Percentiles rank a stretch among this genome's conserved stretches.
Conservation (phyloP, 352 stramenopile genomes). For the Phytopythium ostracodes region DNA sequence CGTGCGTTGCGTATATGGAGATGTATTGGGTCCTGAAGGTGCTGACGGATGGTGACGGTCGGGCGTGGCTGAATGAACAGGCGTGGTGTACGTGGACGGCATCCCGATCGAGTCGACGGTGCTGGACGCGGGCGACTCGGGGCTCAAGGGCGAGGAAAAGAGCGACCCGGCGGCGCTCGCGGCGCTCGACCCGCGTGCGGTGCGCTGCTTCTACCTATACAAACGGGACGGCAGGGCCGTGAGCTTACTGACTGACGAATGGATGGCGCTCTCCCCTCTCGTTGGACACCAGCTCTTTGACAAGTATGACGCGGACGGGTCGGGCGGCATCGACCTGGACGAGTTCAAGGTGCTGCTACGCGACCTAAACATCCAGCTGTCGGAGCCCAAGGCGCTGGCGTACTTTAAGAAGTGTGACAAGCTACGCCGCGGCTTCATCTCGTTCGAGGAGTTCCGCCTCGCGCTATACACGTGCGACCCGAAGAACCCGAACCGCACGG, state of each 20-base stretch:
- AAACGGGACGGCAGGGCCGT: too few species aligned
- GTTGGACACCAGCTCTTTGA: conserved; percentile 57
- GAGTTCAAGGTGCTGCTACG: conserved; percentile 73
- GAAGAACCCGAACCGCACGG: conserved; percentile 65
- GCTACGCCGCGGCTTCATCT: conserved; percentile 54
- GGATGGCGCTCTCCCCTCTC: too few species aligned
- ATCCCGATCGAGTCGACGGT: conserved; percentile 67
- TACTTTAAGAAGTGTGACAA: conserved; percentile 82
- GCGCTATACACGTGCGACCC: conserved; percentile 79
- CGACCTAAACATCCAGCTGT: conserved; percentile 54
- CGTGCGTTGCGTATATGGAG: conserved; percentile 23
- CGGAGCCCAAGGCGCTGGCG: conserved; percentile 61
- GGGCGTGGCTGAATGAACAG: conserved; percentile 25
- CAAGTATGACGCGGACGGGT: conserved; percentile 77
- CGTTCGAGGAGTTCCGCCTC: conserved; percentile 77
- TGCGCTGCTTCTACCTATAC: conserved; percentile 16
- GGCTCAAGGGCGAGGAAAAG: conserved; percentile 30
- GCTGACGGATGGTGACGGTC: background rate
- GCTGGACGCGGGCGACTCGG: conserved; percentile 43
- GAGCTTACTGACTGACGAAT: too few species aligned
- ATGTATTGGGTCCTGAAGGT: background rate
- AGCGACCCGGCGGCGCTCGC: conserved; percentile 37
- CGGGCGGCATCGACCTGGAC: conserved; percentile 69
- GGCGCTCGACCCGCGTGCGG: conserved; percentile 41
- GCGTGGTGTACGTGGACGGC: conserved; percentile 65